phyloP scores from a whole-genome alignment of 2,329 filamentous ascomycete species.

The Aspergillus versicolor region DNA sequence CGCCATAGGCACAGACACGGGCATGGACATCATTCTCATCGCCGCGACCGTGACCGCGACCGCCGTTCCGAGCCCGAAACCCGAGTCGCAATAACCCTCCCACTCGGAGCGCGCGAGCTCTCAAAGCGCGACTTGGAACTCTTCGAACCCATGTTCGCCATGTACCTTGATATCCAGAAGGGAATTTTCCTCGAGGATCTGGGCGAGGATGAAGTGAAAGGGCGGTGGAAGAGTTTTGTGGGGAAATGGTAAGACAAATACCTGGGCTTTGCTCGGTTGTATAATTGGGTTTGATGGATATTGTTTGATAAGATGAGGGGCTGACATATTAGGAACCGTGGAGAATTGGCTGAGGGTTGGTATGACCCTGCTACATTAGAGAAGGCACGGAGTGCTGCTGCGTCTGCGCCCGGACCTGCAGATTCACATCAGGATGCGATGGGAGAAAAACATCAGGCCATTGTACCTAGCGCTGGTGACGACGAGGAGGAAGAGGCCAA shows the following conservation, averaged over 20 bases:
- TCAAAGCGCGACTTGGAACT: slow-evolving; percentile 65
- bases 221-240: slow-evolving; percentile 91
- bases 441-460: background rate
- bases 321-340: slow-evolving; percentile 70
- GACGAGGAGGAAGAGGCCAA: slow-evolving; percentile 36
- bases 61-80: slow-evolving; percentile 12
- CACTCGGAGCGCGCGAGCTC: slow-evolving; percentile 65
- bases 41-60: slow-evolving; percentile 3
- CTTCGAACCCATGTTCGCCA: slow-evolving; percentile 72
- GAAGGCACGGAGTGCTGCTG: slow-evolving; percentile 43
- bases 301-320: background rate
- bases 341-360: slow-evolving; percentile 85
- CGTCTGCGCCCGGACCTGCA: slow-evolving; percentile 1
- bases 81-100: slow-evolving; percentile 49
- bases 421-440: background rate
- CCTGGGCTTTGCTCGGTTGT: background rate
- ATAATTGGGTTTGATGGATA: background rate
- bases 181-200: slow-evolving; percentile 66
- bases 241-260: slow-evolving; percentile 67
- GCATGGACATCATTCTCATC: slow-evolving; percentile 20
- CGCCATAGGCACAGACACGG: slow-evolving; percentile 14
- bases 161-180: slow-evolving; percentile 89
- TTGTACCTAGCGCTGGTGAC: slow-evolving; percentile 2
- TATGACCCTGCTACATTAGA: slow-evolving; percentile 77
- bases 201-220: slow-evolving; percentile 71